These are phyloP conservation scores for Chlorella variabilis DNA, from an alignment of 163 green algal species.

Conservation along the genomic window DNA sequence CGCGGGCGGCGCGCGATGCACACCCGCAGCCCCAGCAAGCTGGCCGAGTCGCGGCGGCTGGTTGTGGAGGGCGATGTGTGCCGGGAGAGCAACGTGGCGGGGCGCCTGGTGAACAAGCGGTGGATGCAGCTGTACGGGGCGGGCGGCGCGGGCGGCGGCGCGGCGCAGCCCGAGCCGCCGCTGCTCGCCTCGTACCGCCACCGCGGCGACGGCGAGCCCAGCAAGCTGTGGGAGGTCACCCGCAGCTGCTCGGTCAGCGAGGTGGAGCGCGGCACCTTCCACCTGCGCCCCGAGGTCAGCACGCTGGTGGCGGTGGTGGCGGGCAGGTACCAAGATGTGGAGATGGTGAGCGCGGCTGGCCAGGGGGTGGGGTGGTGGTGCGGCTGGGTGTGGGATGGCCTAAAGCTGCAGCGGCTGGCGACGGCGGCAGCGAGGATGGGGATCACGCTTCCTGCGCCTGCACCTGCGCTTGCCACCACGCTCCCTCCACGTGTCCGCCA, in stretches of 20 bases:
- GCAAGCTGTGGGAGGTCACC: constrained; percentile 47
- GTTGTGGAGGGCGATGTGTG: constrained; percentile 16
- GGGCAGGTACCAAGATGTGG: constrained; percentile 27
- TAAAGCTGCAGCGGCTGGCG: too few species aligned
- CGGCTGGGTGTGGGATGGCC: not conserved
- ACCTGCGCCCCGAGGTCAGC: constrained; percentile 28
- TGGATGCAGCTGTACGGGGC: constrained; percentile 27
- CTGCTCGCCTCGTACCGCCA: constrained; percentile 24
- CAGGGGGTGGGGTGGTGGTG: too few species aligned
- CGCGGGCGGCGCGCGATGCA: too few species aligned
- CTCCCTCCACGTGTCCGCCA: too few species aligned
- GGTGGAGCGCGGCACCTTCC: constrained; percentile 17
- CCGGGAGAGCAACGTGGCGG: constrained; percentile 25
- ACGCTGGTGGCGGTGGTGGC: constrained; percentile 41
- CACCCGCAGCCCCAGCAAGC: constrained; percentile 12
- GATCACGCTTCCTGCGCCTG: too few species aligned
- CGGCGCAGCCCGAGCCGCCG: not conserved
- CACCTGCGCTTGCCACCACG: too few species aligned
- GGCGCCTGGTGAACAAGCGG: constrained; percentile 25
- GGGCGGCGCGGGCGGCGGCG: too few species aligned
- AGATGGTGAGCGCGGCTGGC: constrained; percentile 17
- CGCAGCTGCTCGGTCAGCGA: constrained; percentile 21
- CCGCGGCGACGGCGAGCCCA: constrained; percentile 15
- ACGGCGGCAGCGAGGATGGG: too few species aligned
- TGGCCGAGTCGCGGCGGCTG: constrained; percentile 1